phyloP scores from a whole-genome alignment of 371 early-diverging fungal genomes.

The Zopfochytrium polystomum region DNA sequence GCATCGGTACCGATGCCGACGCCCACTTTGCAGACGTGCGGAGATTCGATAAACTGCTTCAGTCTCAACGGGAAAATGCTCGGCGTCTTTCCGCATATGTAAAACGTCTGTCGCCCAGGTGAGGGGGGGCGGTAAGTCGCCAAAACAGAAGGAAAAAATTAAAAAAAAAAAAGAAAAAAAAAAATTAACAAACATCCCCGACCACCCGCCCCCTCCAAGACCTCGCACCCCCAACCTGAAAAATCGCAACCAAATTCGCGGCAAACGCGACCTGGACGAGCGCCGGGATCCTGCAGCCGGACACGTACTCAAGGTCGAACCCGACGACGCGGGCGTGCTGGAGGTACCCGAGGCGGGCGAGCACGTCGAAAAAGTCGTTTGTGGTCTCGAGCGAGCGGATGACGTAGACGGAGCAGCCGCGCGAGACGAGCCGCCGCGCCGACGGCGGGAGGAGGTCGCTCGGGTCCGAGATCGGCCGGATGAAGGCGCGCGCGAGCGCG shows the following conservation, averaged over 20 bases:
- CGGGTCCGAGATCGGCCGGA: too few species aligned
- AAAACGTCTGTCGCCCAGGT: too few species aligned
- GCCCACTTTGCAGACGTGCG: constrained; percentile 7
- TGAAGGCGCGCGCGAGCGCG: too few species aligned
- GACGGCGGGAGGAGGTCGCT: too few species aligned
- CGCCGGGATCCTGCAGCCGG: neutral
- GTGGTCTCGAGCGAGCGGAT: too few species aligned
- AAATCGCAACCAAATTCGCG: constrained; percentile 7
- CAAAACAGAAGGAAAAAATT: neutral
- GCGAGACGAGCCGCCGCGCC: too few species aligned
- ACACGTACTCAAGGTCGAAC: constrained; percentile 8
- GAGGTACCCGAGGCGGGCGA: too few species aligned
- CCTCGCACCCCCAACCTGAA: constrained; percentile 1
- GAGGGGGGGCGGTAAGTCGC: neutral
- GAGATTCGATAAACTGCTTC: constrained; percentile 5
- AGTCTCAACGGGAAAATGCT: constrained; percentile 3
- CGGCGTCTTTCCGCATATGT: too few species aligned
- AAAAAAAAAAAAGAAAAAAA: neutral
- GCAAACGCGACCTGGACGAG: constrained; percentile 12
- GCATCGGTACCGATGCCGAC: constrained; percentile 16
- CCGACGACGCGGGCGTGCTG: constrained; percentile 4
- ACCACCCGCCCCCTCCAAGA: too few species aligned
- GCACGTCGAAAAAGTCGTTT: too few species aligned
- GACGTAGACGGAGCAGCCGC: too few species aligned
- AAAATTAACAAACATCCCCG: too few species aligned